Base-by-base conservation (phyloP, 768 basidiomycete genomes). In the Tubosaeta sp. region DNA sequence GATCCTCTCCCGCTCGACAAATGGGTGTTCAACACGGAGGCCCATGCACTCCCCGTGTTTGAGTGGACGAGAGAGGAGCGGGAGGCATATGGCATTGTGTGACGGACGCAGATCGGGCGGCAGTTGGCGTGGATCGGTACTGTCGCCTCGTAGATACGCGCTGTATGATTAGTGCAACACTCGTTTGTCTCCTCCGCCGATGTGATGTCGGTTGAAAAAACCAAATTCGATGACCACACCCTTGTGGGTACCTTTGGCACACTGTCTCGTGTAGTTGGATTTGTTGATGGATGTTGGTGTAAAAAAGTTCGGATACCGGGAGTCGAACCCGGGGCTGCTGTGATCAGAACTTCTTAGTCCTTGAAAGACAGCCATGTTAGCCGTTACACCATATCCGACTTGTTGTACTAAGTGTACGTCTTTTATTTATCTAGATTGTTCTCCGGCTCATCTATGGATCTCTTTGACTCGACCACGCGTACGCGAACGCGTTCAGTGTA, bases 21-120 rank as follows among this genome's bases (percentile, higher is more conserved):
- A 34, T 85, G 77, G 76, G 82, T 84, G 5, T 82, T 82, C 51
- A 84, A 81, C 55, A 84, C 82, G 0, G 83, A 84, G 65, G 91
- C 88, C 6, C 91, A 91, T 62, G 81, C 89, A 9, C 71, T 91
- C 9, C 87, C 86, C n/a, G 75, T 89, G 38, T 85, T 88, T 60
- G 61, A 74, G 48, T 88, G 85, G 86, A 79, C 76, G 4, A 58
- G 59, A 26, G 69, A 72, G 59, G 85, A 88, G 66, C 77, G 72
- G 58, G 60, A 70, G 50, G 65, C 65, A 45, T 82, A 79, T 38
- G 63, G 63, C 19, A 60, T 63, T 7, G 17, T 51, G 7, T 62
- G n/a, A 2, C 9, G 27, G 39, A 25, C 13, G 12, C 13, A 13
- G 39, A 41, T 19, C 2, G 19, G 39, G 22, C 22, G 22, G 19